Base-by-base conservation (phyloP, 768 basidiomycete genomes). In the Rhizopogon sp. region DNA sequence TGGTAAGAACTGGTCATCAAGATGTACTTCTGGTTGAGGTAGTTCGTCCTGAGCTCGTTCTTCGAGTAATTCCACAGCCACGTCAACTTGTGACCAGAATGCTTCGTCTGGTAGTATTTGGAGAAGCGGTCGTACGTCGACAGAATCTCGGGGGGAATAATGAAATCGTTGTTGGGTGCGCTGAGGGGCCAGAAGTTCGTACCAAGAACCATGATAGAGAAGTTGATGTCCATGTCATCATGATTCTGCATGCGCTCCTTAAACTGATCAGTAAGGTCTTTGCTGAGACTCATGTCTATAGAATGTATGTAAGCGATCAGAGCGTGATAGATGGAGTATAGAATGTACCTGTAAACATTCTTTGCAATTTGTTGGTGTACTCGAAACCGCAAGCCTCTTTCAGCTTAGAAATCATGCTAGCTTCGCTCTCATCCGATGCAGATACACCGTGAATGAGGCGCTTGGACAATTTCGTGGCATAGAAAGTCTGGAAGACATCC, bases 1-100 rank as follows among this genome's bases (percentile, higher is more conserved):
- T 99, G 96, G 72, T 88, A 98, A 7, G 93, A 83, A 62, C 90
- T 94, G 37, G 92, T 93, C 85, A 94, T 90, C 66, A 98, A 75
- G 63, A 95, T 93, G 75, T 98, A 98, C 71, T 94, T 97, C 72
- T 94, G 93, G 64, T 85, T 87, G 52, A 92, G 78, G 72, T 97
- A 93, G 66, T 90, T 94, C 60, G 95, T 95, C 54, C 89, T 84
- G 6, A 99, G 80, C 68, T 99, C 96, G 73, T 94, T 95, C 76
- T 95, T 96, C 56, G 87, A 93, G 69, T 94, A 92, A 65, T 97
- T 96, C 96, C 96, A 99, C 9, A 98, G 75, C 96, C 96, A 99
- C 1, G 91, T 94, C 43, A 99, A 80, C 66, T 96, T 96, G 58
- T 95, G 87, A 14, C 94, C 95, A 4, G 87, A 90, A 70, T 96